Percentiles rank a stretch among this genome's conserved stretches.
Conservation (phyloP, 2,329 filamentous ascomycete genomes). For the Emmonsiellopsis sp. region DNA sequence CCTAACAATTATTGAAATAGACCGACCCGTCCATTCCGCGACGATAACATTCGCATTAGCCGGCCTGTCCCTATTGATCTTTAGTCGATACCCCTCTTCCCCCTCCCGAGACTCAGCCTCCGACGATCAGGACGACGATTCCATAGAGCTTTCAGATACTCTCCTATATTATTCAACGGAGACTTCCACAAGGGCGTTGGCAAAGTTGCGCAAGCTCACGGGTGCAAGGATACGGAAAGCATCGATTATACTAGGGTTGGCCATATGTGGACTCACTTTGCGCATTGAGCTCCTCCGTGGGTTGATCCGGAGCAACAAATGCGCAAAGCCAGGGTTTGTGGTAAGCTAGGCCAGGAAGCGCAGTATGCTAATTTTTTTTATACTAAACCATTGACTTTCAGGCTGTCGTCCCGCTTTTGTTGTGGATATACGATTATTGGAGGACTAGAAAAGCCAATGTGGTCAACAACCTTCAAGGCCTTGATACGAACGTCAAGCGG, state of each 20-base stretch:
- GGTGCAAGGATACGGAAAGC: slow-evolving; percentile 11
- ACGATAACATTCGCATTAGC: slow-evolving; percentile 32
- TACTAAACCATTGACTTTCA: slow-evolving; percentile 9
- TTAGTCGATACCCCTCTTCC: slow-evolving; percentile 23
- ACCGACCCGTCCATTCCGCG: slow-evolving; percentile 37
- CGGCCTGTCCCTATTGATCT: slow-evolving; percentile 27
- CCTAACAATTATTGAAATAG: slow-evolving; percentile 19
- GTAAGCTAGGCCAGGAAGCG: slow-evolving; percentile 16
- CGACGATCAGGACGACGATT: slow-evolving; percentile 3
- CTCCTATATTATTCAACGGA: not conserved
- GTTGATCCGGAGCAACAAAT: slow-evolving; percentile 34
- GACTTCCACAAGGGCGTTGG: slow-evolving; percentile 1
- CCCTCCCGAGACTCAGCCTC: slow-evolving; percentile 10
- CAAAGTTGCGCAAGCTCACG: slow-evolving; percentile 8
- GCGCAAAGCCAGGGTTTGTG: slow-evolving; percentile 25
- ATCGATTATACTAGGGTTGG: slow-evolving; percentile 16
- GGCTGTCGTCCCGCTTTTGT: slow-evolving; percentile 31
- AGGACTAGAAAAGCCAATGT: slow-evolving; percentile 19
- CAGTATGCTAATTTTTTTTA: not conserved
- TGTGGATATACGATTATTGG: slow-evolving; percentile 34
- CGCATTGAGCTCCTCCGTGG: slow-evolving; percentile 33
- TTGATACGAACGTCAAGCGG: slow-evolving; percentile 8
- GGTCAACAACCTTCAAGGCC: slow-evolving; percentile 11
- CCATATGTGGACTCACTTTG: slow-evolving; percentile 18
- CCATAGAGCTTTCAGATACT: slow-evolving; percentile 5